phyloP scores from a whole-genome alignment of 768 basidiomycete species.

The Cyclocybe cylindracea region DNA sequence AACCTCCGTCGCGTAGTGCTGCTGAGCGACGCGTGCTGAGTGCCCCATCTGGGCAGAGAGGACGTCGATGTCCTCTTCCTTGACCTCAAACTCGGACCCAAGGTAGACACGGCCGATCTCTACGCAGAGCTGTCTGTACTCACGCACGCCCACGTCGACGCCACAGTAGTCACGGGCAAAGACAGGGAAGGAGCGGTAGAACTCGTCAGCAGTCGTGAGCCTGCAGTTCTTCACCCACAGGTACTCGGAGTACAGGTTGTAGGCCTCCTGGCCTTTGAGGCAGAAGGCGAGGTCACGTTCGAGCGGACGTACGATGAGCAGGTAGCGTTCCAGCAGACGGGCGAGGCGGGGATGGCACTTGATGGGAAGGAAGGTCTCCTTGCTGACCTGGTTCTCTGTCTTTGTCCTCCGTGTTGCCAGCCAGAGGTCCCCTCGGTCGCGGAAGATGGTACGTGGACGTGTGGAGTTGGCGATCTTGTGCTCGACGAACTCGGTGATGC shows the following conservation, averaged over 20 bases:
- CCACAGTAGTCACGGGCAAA: conserved; percentile 3
- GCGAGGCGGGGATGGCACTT: conserved; percentile 15
- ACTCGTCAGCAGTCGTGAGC: not conserved
- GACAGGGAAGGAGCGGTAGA: not conserved
- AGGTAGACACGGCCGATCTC: conserved; percentile 16
- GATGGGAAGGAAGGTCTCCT: no score
- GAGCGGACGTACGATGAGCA: conserved; percentile 9
- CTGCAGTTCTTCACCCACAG: conserved; percentile 11
- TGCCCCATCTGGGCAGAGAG: conserved; percentile 12
- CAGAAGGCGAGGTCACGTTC: conserved; percentile 7
- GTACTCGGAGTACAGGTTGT: conserved; percentile 11
- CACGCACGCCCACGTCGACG: conserved; percentile 6
- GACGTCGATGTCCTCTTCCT: conserved; percentile 11
- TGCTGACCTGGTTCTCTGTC: conserved; percentile 7
- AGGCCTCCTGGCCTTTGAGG: conserved; percentile 2
- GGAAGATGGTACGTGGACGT: conserved; percentile 9
- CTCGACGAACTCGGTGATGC: conserved; percentile 13
- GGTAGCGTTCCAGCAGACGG: not conserved
- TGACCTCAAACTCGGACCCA: conserved; percentile 15
- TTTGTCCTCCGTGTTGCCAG: conserved; percentile 17
- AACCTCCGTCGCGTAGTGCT: conserved; percentile 16
- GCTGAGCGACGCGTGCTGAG: not conserved
- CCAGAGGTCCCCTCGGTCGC: conserved; percentile 2
- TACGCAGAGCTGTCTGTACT: conserved; percentile 17
- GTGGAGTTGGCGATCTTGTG: conserved; percentile 10